Evolutionary conservation across 108 stramenopile genomes (phyloP).

Genomic region (Cyclotella kingstonii): DNA sequence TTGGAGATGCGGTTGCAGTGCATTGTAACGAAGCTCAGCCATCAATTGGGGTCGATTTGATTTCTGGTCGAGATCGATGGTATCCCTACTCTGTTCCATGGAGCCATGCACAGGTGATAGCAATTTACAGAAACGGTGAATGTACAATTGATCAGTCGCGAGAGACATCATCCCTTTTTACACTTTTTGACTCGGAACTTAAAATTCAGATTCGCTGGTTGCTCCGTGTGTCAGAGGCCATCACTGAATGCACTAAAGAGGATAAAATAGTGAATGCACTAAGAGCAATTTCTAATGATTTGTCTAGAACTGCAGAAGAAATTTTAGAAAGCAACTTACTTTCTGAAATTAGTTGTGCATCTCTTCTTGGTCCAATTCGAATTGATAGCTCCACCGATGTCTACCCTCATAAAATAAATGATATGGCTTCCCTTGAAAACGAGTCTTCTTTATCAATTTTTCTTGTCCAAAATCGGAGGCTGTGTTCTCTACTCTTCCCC

Average conservation of each 20-base stretch:
- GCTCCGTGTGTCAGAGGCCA: background rate
- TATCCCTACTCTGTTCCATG: slow-evolving; percentile 37
- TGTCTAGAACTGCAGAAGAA: background rate
- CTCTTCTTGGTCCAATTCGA: slow-evolving; percentile 15
- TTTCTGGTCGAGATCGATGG: slow-evolving; percentile 4
- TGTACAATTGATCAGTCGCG: background rate
- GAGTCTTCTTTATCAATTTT: background rate
- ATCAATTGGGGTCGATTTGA: slow-evolving; percentile 6
- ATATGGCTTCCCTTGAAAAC: background rate
- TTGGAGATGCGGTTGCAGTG: slow-evolving; percentile 47
- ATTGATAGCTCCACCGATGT: slow-evolving; percentile 2
- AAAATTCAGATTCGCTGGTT: background rate
- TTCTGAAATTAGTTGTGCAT: background rate
- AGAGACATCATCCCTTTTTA: background rate
- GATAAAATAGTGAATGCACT: background rate
- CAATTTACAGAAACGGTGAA: slow-evolving; percentile 12
- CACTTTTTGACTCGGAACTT: slow-evolving; percentile 2
- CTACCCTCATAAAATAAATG: background rate
- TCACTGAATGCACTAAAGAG: background rate
- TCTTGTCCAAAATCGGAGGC: slow-evolving; percentile 12
- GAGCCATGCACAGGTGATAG: slow-evolving; percentile 24
- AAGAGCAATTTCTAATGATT: background rate
- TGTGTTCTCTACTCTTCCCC: background rate
- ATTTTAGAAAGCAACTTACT: slow-evolving; percentile 12
- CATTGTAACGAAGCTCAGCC: background rate